These are phyloP conservation scores for Neopestalotiopsis rosae DNA, from an alignment of 2,329 filamentous ascomycete species.

Conservation along the genomic window DNA sequence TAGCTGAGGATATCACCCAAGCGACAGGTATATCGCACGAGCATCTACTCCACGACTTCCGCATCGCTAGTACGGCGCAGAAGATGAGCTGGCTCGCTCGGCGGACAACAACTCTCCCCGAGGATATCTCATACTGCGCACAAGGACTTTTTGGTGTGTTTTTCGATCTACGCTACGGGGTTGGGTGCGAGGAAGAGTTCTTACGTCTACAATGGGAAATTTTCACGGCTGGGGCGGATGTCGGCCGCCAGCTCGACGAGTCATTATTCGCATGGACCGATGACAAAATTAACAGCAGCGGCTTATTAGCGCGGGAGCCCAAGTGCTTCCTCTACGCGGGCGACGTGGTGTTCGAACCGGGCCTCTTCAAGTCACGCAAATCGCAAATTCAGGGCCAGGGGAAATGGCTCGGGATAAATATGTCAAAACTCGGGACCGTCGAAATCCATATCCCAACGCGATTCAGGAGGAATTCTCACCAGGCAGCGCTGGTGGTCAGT, in stretches of 20 bases:
- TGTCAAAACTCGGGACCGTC: no score
- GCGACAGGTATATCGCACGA: neutral
- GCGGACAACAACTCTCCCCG: neutral
- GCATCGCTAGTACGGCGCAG: neutral
- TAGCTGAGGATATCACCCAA: neutral
- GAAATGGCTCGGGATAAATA: no score
- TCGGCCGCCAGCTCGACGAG: neutral
- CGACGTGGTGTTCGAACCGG: no score
- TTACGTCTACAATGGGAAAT: slow-evolving; percentile 9
- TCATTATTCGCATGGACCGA: slow-evolving; percentile 7
- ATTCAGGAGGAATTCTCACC: no score
- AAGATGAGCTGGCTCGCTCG: neutral
- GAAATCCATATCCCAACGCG: no score
- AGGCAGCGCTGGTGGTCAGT: no score
- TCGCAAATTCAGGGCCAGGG: no score
- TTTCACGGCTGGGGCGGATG: neutral
- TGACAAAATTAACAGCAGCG: neutral
- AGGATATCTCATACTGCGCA: neutral
- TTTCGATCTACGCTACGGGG: neutral
- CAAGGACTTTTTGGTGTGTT: neutral
- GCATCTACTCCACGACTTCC: neutral
- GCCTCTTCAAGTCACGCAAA: no score
- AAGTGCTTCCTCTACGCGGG: no score
- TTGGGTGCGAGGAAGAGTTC: slow-evolving; percentile 2
- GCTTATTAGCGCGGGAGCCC: no score